phyloP scores from a whole-genome alignment of 495 filamentous ascomycete species.

The Neurospora sp. region DNA sequence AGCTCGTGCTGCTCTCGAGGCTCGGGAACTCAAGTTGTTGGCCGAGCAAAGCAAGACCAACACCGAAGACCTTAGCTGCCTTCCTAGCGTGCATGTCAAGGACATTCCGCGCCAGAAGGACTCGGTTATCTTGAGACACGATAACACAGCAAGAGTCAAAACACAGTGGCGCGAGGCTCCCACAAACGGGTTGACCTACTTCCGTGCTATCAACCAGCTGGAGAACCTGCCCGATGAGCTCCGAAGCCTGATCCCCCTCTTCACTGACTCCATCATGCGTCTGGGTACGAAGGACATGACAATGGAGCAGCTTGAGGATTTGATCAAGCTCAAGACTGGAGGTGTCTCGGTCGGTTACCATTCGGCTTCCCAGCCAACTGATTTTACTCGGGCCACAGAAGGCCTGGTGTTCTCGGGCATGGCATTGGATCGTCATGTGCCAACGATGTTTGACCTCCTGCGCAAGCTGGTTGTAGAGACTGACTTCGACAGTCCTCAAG shows the following conservation, averaged over 20 bases:
- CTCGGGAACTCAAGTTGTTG: conserved; percentile 70
- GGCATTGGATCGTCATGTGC: conserved; percentile 80
- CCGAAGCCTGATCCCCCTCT: conserved; percentile 75
- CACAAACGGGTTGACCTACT: conserved; percentile 94
- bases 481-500: conserved; percentile 73
- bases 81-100: conserved; percentile 76
- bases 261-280: conserved; percentile 85
- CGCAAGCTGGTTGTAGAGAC: conserved; percentile 74
- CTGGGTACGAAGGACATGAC: conserved; percentile 76
- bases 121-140: conserved; percentile 56
- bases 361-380: conserved; percentile 60
- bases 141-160: conserved; percentile 52
- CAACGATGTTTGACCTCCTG: conserved; percentile 81
- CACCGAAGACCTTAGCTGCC: conserved; percentile 71
- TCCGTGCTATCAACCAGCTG: conserved; percentile 75
- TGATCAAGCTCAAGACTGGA: conserved; percentile 95
- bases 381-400: conserved; percentile 61
- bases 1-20: conserved; percentile 57
- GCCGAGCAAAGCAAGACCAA: conserved; percentile 73
- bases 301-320: conserved; percentile 91
- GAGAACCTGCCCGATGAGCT: conserved; percentile 76
- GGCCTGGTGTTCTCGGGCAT: conserved; percentile 74
- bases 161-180: conserved; percentile 87
- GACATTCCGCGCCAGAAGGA: conserved; percentile 80
- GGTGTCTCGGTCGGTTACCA: conserved; percentile 75